Percentiles rank a stretch among this genome's conserved stretches.
phyloP scores from a whole-genome alignment of 805 yeast genomes.

The Nakazawaea siamensis region DNA sequence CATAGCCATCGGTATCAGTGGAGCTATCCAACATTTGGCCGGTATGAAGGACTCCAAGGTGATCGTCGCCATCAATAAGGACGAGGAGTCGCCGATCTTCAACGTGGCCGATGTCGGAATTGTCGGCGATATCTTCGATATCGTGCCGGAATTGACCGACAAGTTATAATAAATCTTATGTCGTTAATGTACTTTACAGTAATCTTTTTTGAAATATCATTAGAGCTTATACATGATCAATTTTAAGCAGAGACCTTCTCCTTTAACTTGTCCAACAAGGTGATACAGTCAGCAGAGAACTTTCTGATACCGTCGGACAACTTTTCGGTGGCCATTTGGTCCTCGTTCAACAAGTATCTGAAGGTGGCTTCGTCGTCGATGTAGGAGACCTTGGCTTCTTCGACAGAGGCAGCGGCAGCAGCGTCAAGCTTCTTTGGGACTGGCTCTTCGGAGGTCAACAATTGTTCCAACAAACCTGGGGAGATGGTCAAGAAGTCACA shows the following conservation, averaged over 20 bases:
- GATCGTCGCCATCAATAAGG: slow-evolving; percentile 91
- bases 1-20: slow-evolving; percentile 89
- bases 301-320: slow-evolving; percentile 96
- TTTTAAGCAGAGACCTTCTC: slow-evolving; percentile 38
- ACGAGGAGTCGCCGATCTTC: slow-evolving; percentile 90
- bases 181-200: too few species aligned
- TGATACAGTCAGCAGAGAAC: slow-evolving; percentile 87
- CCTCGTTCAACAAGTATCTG: slow-evolving; percentile 90
- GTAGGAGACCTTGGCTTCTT: slow-evolving; percentile 65
- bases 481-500: slow-evolving; percentile 93
- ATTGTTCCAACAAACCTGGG: slow-evolving; percentile 85
- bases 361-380: slow-evolving; percentile 81
- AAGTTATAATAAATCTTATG: slow-evolving; percentile 35
- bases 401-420: slow-evolving; percentile 44
- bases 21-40: slow-evolving; percentile 97
- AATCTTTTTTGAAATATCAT: too few species aligned
- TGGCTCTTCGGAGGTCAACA: slow-evolving; percentile 65
- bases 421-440: slow-evolving; percentile 82
- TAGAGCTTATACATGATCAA: too few species aligned
- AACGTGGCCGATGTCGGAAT: slow-evolving; percentile 84
- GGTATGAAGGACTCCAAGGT: slow-evolving; percentile 96
- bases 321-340: slow-evolving; percentile 98
- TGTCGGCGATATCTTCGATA: slow-evolving; percentile 80
- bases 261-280: slow-evolving; percentile 63
- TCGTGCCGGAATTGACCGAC: slow-evolving; percentile 83